Conservation (phyloP, 495 filamentous ascomycete species). For the Daldinia bambusicola region DNA sequence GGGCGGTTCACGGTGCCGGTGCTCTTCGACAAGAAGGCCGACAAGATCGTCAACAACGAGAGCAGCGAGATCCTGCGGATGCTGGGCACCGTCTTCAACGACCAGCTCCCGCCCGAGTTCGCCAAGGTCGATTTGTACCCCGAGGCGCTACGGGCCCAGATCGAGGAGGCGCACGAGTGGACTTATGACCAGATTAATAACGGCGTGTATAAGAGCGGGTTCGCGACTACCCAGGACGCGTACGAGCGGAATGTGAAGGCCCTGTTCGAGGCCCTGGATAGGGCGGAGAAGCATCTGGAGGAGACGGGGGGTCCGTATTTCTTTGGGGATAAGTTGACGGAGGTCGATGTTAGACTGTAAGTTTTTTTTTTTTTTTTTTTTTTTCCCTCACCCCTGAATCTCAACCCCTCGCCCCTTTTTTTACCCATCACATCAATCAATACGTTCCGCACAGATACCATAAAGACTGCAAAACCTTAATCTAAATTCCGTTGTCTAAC, state of each 20-base stretch:
- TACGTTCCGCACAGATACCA: neutral
- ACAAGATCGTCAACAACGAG: constrained; percentile 84
- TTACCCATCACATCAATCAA: neutral
- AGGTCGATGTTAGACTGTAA: constrained; percentile 76
- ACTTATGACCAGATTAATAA: constrained; percentile 69
- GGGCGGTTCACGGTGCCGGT: constrained; percentile 81
- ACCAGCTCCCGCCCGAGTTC: constrained; percentile 69
- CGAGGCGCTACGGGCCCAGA: constrained; percentile 63
- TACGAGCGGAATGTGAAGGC: constrained; percentile 74
- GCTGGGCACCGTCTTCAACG: constrained; percentile 75
- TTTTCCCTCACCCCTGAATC: neutral
- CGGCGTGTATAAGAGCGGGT: constrained; percentile 61
- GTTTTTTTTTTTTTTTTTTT: constrained; percentile 14
- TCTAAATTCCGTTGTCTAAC: neutral
- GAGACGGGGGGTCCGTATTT: constrained; percentile 66
- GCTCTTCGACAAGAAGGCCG: constrained; percentile 77
- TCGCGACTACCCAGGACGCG: constrained; percentile 73
- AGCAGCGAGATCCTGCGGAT: constrained; percentile 82
- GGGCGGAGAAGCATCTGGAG: constrained; percentile 72
- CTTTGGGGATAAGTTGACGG: constrained; percentile 75
- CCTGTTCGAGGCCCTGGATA: constrained; percentile 78
- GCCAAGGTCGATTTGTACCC: constrained; percentile 71
- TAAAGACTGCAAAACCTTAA: constrained; percentile 1
- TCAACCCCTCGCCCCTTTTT: no score
- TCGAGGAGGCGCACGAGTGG: constrained; percentile 84